Percentiles rank a stretch among this genome's conserved stretches.
phyloP scores from a whole-genome alignment of 345 rosid species.

The Conringia planisiliqua region DNA sequence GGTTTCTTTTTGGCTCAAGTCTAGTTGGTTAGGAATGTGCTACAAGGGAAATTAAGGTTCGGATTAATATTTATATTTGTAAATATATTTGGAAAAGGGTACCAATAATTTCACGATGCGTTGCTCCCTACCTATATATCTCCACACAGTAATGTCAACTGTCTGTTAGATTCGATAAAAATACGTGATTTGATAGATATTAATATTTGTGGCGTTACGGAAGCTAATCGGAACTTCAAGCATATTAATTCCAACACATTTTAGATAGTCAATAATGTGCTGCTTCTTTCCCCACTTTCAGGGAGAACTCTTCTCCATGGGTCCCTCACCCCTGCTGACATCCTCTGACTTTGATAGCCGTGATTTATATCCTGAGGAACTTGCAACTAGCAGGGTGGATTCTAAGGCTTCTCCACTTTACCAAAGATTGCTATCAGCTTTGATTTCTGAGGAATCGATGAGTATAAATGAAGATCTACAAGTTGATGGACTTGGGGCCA shows the following conservation, averaged over 20 bases:
- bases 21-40: conserved; percentile 5
- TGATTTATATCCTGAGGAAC: conserved; percentile 15
- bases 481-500: conserved; percentile 50
- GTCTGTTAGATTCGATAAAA: conserved; percentile 1
- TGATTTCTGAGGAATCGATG: conserved; percentile 71
- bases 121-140: background rate
- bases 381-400: conserved; percentile 24
- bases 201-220: background rate
- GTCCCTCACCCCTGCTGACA: conserved; percentile 5
- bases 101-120: background rate
- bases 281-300: conserved; percentile 2
- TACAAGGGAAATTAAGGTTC: background rate
- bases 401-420: conserved; percentile 48
- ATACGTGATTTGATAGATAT: background rate
- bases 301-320: conserved; percentile 29
- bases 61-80: too few species aligned
- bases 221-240: background rate
- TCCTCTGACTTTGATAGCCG: conserved; percentile 23
- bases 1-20: background rate
- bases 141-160: conserved; percentile 8
- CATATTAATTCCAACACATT: conserved; percentile 9
- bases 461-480: conserved; percentile 30
- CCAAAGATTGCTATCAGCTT: conserved; percentile 75
- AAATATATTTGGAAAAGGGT: conserved; percentile 3
- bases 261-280: conserved; percentile 2